Conservation (phyloP, 2,329 filamentous ascomycete genomes). For the Monosporascus sp. region DNA sequence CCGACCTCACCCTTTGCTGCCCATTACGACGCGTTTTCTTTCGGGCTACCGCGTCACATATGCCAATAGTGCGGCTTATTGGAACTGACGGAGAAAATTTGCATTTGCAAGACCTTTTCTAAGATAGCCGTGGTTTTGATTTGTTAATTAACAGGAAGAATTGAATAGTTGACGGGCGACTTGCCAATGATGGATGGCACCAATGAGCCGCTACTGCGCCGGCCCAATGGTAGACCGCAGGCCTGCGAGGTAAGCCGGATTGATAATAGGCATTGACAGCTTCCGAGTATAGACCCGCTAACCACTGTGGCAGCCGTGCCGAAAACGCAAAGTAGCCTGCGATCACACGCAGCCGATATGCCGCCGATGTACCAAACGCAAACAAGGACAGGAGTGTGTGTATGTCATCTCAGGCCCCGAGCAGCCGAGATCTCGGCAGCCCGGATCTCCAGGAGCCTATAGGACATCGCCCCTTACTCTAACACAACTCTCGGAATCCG, state of each 20-base stretch:
- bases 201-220: slow-evolving; percentile 16
- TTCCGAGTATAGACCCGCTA: slow-evolving; percentile 7
- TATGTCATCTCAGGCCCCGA: slow-evolving; percentile 23
- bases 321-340: slow-evolving; percentile 37
- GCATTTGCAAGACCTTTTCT: no score
- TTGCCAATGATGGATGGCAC: no score
- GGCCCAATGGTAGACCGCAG: slow-evolving; percentile 23
- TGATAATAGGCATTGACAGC: slow-evolving; percentile 4
- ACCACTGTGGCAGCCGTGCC: slow-evolving; percentile 31
- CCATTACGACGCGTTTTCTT: not conserved
- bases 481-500: slow-evolving; percentile 3
- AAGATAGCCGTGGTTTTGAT: no score
- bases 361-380: slow-evolving; percentile 31
- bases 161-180: no score
- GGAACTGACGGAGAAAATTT: no score
- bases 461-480: slow-evolving; percentile 1
- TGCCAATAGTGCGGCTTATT: no score
- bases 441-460: not conserved
- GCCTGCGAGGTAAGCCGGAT: slow-evolving; percentile 21
- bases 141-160: not conserved
- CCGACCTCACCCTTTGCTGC: slow-evolving; percentile 1
- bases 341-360: slow-evolving; percentile 36
- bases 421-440: not conserved
- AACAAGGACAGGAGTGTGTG: slow-evolving; percentile 27
- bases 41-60: no score